Conservation (phyloP, 139 green algal genomes). For the Closterium sp. region DNA sequence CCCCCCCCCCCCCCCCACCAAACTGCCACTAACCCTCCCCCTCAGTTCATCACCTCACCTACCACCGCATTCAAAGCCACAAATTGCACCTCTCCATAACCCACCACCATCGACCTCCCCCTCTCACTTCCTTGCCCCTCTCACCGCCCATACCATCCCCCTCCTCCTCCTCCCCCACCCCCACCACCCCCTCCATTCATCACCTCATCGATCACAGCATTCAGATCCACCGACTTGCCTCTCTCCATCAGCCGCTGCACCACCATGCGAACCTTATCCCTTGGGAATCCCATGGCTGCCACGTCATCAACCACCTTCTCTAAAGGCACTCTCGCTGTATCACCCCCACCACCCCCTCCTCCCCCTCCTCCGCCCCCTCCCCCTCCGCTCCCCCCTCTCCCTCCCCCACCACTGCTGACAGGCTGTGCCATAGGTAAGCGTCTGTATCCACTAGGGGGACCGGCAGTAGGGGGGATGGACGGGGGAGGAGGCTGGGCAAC, state of each 20-base stretch:
- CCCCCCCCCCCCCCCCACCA: too few species aligned
- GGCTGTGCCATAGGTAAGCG: neutral
- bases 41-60: neutral
- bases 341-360: too few species aligned
- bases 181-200: conserved; percentile 39
- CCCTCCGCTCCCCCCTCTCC: neutral
- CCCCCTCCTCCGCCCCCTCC: neutral
- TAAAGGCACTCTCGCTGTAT: neutral
- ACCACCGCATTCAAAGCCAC: neutral
- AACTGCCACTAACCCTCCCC: too few species aligned
- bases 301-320: conserved; percentile 70
- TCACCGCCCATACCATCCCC: neutral
- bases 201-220: conserved; percentile 71
- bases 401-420: neutral
- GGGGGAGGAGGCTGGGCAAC: neutral
- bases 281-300: conserved; percentile 70
- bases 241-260: conserved; percentile 59
- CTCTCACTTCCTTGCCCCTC: neutral
- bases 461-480: neutral
- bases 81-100: neutral
- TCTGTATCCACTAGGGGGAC: neutral
- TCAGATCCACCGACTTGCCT: conserved; percentile 71
- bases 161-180: neutral
- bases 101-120: neutral
- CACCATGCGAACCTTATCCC: conserved; percentile 58